Conservation (phyloP, 371 early-diverging fungal genomes). For the Neoconidiobolus thromboides region DNA sequence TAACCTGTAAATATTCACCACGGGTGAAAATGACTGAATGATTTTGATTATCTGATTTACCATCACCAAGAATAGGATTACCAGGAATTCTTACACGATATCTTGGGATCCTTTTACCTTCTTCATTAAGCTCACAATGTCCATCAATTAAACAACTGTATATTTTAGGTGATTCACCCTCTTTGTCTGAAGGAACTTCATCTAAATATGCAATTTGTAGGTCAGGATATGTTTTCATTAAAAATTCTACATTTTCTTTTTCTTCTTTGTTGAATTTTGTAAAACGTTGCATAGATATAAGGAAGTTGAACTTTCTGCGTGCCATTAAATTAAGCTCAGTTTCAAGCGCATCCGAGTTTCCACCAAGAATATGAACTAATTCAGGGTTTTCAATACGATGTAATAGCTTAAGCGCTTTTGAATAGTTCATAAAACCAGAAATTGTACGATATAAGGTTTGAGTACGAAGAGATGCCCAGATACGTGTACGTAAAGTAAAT, state of each 20-base stretch:
- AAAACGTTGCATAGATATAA: conserved; percentile 80
- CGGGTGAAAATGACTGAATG: conserved; percentile 66
- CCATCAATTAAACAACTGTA: conserved; percentile 65
- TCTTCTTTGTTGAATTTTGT: conserved; percentile 53
- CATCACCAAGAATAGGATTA: conserved; percentile 75
- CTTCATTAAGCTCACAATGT: conserved; percentile 31
- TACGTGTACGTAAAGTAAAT: conserved; percentile 65
- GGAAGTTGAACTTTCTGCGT: conserved; percentile 58
- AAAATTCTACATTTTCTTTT: conserved; percentile 52
- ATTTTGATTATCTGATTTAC: conserved; percentile 84
- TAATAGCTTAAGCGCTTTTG: conserved; percentile 58
- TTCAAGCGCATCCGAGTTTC: conserved; percentile 38
- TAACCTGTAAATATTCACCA: conserved; percentile 64
- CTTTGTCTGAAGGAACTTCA: conserved; percentile 21
- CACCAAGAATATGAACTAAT: conserved; percentile 33
- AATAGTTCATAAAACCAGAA: conserved; percentile 79
- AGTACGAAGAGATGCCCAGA: conserved; percentile 79
- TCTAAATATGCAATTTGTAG: conserved; percentile 73
- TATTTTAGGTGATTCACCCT: conserved; percentile 27
- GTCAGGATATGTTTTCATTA: conserved; percentile 55
- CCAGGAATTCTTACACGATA: conserved; percentile 71
- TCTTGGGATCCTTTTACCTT: conserved; percentile 49
- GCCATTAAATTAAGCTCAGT: conserved; percentile 41
- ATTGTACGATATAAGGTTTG: conserved; percentile 82
- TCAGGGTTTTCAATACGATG: conserved; percentile 69